Evolutionary conservation across 805 yeast genomes (phyloP).

Genomic region (Ogataea trehalophila): DNA sequence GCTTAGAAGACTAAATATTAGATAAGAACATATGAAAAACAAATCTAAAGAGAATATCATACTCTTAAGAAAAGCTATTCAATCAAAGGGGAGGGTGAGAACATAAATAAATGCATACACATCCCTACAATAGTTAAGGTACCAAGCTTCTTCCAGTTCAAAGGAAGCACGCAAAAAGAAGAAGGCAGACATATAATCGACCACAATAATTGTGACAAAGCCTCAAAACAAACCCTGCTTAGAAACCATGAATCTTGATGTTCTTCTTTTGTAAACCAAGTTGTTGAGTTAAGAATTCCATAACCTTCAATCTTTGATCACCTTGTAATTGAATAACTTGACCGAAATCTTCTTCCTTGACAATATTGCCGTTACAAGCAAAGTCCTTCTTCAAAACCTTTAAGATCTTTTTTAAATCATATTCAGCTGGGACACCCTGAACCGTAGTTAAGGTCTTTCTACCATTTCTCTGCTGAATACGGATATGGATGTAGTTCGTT

Average conservation of each 20-base stretch:
- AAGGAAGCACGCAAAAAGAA: neutral
- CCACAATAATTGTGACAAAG: neutral
- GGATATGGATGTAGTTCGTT: slow-evolving; percentile 92
- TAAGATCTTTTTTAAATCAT: slow-evolving; percentile 88
- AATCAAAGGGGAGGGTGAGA: too few relatives aligned
- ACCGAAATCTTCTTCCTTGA: slow-evolving; percentile 93
- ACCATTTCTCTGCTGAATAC: slow-evolving; percentile 99
- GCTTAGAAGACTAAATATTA: too few relatives aligned
- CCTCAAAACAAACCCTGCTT: slow-evolving; percentile 21
- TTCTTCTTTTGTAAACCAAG: slow-evolving; percentile 90
- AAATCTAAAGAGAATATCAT: too few relatives aligned
- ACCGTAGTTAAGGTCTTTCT: slow-evolving; percentile 98
- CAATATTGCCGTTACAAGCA: slow-evolving; percentile 98
- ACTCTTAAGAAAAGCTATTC: too few relatives aligned
- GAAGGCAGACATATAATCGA: neutral
- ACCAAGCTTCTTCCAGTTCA: too few relatives aligned
- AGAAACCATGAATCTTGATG: slow-evolving; percentile 98
- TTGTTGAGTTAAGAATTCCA: slow-evolving; percentile 84
- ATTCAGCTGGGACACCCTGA: slow-evolving; percentile 94
- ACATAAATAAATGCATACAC: too few relatives aligned
- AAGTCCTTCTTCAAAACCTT: slow-evolving; percentile 95
- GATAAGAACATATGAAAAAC: too few relatives aligned
- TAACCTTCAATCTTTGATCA: slow-evolving; percentile 95
- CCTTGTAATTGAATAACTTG: slow-evolving; percentile 98
- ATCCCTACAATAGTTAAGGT: too few relatives aligned